A percentile compares a stretch with the other conserved stretches of the same genome.
phyloP scores from a whole-genome alignment of 2,329 filamentous ascomycete species.

The Neonectria punicea region DNA sequence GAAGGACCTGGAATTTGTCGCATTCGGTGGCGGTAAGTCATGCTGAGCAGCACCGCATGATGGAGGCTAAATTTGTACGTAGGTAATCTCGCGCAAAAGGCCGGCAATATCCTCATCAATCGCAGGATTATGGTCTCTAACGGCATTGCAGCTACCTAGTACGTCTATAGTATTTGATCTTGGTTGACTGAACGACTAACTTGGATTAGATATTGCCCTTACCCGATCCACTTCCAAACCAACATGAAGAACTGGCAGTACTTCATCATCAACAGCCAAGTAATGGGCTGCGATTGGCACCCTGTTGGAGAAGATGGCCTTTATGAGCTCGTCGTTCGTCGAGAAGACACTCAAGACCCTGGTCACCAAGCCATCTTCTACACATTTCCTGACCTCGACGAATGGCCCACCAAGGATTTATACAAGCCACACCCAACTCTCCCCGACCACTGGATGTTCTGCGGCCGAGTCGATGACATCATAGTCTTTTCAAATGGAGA shows the following conservation, averaged over 20 bases:
- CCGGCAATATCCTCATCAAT: conserved; percentile 51
- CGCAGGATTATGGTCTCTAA: conserved; percentile 50
- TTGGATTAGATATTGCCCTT: conserved; percentile 46
- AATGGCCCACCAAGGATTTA: conserved; percentile 52
- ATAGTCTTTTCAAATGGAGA: conserved; percentile 63
- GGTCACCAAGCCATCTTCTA: conserved; percentile 50
- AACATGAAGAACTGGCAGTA: conserved; percentile 53
- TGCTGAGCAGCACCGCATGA: neutral
- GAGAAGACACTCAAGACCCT: conserved; percentile 49
- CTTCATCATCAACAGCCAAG: conserved; percentile 39
- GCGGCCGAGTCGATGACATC: conserved; percentile 52
- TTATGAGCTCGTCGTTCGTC: conserved; percentile 50
- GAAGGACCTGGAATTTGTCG: conserved; percentile 46
- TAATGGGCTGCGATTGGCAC: conserved; percentile 55
- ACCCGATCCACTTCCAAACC: conserved; percentile 47
- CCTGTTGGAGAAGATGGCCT: conserved; percentile 11
- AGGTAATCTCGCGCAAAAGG: conserved; percentile 51
- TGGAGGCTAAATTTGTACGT: neutral
- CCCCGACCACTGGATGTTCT: conserved; percentile 45
- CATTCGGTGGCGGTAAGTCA: conserved; percentile 52
- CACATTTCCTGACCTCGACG: conserved; percentile 48
- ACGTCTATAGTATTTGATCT: conserved; percentile 19
- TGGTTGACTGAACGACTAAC: neutral
- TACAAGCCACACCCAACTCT: conserved; percentile 50
- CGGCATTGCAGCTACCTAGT: conserved; percentile 57